Percentiles rank a stretch among this genome's conserved stretches.
These are phyloP conservation scores for Leccinum imitatum DNA, from an alignment of 768 basidiomycete genomes.

Conservation along the genomic window DNA sequence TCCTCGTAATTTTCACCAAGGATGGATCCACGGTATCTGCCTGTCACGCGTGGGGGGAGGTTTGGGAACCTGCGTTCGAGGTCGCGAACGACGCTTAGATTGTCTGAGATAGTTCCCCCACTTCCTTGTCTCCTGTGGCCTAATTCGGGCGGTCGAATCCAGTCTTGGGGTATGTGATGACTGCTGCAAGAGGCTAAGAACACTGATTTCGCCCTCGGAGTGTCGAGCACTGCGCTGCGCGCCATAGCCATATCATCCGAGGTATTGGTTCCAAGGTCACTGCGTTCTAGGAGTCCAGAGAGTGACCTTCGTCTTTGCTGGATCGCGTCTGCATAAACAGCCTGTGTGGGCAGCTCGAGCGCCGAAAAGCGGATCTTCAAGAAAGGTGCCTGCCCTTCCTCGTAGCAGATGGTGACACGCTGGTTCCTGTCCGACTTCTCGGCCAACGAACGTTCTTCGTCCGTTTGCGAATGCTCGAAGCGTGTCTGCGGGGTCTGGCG, in stretches of 20 bases:
- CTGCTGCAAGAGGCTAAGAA: background rate
- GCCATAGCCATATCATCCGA: conserved; percentile 12
- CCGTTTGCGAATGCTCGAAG: conserved; percentile 13
- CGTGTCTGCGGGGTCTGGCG: conserved; percentile 49
- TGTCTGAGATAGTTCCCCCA: conserved; percentile 38
- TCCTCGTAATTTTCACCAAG: conserved; percentile 25
- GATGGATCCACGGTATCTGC: conserved; percentile 28
- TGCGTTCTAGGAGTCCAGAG: conserved; percentile 6
- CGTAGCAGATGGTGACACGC: conserved; percentile 51
- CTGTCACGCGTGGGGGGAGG: conserved; percentile 39
- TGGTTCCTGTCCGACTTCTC: conserved; percentile 24
- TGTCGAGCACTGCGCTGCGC: conserved; percentile 6
- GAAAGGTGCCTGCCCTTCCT: conserved; percentile 45
- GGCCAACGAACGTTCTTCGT: background rate
- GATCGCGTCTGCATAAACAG: conserved; percentile 11
- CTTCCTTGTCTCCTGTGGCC: conserved; percentile 20
- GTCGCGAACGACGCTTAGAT: conserved; percentile 46
- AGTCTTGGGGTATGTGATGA: conserved; percentile 3
- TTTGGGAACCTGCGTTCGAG: conserved; percentile 55
- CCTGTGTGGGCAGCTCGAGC: conserved; percentile 41
- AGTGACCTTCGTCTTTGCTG: conserved; percentile 18
- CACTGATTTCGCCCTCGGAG: conserved; percentile 17
- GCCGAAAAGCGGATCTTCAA: conserved; percentile 57
- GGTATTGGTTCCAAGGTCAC: conserved; percentile 2
- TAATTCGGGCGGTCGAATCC: conserved; percentile 15